Conservation (phyloP, 2,329 filamentous ascomycete species). For the Volutella citrinella region DNA sequence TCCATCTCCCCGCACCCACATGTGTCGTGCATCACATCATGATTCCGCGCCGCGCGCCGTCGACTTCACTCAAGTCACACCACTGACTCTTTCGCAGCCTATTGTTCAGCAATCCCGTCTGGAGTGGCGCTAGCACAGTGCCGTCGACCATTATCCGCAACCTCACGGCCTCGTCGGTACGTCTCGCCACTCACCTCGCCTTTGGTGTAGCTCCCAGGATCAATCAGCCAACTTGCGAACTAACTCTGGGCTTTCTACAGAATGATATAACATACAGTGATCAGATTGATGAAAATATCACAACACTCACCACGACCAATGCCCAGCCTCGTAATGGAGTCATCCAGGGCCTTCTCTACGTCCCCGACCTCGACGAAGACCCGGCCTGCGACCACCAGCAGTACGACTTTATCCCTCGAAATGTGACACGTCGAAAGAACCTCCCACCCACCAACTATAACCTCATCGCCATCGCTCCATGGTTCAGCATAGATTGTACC, state of each 20-base stretch:
- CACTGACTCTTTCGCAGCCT: constrained; percentile 39
- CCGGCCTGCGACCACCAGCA: constrained; percentile 64
- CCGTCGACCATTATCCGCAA: constrained; percentile 55
- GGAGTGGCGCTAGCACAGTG: constrained; percentile 46
- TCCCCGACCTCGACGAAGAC: constrained; percentile 62
- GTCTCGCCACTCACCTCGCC: constrained; percentile 24
- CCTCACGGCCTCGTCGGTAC: constrained; percentile 54
- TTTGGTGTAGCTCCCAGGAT: too few relatives aligned
- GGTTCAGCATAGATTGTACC: constrained; percentile 74
- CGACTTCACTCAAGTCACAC: constrained; percentile 9
- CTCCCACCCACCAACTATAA: constrained; percentile 68
- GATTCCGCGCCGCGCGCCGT: constrained; percentile 1
- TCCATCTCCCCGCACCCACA: not conserved
- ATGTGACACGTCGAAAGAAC: constrained; percentile 70
- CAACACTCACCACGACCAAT: constrained; percentile 71
- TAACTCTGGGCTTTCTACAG: constrained; percentile 18
- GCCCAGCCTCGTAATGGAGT: constrained; percentile 55
- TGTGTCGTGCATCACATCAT: constrained; percentile 4
- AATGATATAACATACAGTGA: constrained; percentile 51
- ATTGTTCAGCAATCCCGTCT: constrained; percentile 59
- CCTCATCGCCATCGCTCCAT: constrained; percentile 80
- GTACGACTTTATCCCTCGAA: constrained; percentile 65
- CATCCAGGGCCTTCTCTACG: constrained; percentile 79
- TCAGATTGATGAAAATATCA: constrained; percentile 57
- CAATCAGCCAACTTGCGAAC: too few relatives aligned